These are phyloP conservation scores for Podila horticola DNA, from an alignment of 192 early-diverging fungal species.

Conservation along the genomic window DNA sequence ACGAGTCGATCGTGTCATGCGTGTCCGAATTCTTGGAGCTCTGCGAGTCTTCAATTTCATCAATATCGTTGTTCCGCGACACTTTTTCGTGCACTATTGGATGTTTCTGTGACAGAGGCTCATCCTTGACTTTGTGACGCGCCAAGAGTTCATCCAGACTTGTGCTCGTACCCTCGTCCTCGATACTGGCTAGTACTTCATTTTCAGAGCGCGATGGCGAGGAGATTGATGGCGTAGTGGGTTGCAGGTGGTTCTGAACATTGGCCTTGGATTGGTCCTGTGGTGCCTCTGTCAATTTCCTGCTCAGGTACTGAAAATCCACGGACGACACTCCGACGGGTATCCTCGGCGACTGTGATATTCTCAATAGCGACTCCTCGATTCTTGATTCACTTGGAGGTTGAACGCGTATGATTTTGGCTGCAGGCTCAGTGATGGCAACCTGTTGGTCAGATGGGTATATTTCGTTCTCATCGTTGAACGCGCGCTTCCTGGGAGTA, in stretches of 20 bases:
- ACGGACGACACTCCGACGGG: neutral
- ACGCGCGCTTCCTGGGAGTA: neutral
- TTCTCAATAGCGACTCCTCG: neutral
- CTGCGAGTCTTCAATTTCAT: neutral
- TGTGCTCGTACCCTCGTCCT: neutral
- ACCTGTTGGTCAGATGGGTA: neutral
- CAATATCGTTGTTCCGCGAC: neutral
- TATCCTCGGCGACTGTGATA: neutral
- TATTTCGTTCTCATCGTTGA: neutral
- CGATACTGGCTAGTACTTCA: neutral
- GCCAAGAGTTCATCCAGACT: neutral
- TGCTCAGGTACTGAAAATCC: neutral
- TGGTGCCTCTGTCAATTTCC: neutral
- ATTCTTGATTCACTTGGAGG: neutral
- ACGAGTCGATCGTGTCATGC: neutral
- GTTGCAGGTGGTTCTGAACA: neutral
- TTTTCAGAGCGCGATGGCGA: neutral
- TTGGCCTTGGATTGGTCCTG: neutral
- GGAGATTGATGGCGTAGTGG: neutral
- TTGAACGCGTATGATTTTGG: neutral
- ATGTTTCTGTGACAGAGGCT: neutral
- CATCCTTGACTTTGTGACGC: neutral
- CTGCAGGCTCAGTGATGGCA: neutral
- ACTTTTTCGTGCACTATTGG: too few species aligned
- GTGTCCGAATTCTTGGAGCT: neutral